These are phyloP conservation scores for Candida boleticola DNA, from an alignment of 805 yeast species.

Conservation along the genomic window DNA sequence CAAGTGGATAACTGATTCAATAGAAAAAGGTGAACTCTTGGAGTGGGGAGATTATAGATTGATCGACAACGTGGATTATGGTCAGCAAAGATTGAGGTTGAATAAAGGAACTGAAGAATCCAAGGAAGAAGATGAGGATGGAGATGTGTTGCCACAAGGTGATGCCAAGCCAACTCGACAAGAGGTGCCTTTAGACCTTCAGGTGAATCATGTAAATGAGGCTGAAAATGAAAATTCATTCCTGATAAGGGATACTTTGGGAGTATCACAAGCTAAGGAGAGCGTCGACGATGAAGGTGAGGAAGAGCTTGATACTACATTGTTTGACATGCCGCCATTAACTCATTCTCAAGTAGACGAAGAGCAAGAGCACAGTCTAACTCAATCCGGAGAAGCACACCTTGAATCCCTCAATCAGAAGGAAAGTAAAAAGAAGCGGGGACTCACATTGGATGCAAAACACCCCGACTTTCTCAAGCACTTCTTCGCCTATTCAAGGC, in stretches of 20 bases:
- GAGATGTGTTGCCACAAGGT: too few species aligned
- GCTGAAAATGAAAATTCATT: not conserved
- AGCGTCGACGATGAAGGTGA: not conserved
- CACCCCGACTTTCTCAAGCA: constrained; percentile 72
- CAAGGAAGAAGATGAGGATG: not conserved
- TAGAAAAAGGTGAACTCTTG: constrained; percentile 44
- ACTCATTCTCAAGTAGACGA: constrained; percentile 12
- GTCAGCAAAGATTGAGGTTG: constrained; percentile 43
- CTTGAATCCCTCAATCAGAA: constrained; percentile 3
- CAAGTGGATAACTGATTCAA: constrained; percentile 72
- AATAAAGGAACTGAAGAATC: not conserved
- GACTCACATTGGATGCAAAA: constrained; percentile 50
- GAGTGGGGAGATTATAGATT: constrained; percentile 71
- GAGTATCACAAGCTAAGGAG: not conserved
- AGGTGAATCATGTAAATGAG: not conserved
- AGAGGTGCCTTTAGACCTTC: too few species aligned
- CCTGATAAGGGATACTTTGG: not conserved
- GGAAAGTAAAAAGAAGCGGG: not conserved
- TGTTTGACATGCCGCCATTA: constrained; percentile 8
- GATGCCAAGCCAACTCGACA: not conserved
- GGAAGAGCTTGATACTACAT: not conserved
- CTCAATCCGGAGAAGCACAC: constrained; percentile 9
- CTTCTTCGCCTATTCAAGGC: constrained; percentile 77
- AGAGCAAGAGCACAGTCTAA: constrained; percentile 9
- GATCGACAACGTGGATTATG: constrained; percentile 50